Percentiles rank a stretch among this genome's conserved stretches.
Evolutionary conservation across 179 eudicot genomes (phyloP).

Genomic region (Sideroxylon spinosum): DNA sequence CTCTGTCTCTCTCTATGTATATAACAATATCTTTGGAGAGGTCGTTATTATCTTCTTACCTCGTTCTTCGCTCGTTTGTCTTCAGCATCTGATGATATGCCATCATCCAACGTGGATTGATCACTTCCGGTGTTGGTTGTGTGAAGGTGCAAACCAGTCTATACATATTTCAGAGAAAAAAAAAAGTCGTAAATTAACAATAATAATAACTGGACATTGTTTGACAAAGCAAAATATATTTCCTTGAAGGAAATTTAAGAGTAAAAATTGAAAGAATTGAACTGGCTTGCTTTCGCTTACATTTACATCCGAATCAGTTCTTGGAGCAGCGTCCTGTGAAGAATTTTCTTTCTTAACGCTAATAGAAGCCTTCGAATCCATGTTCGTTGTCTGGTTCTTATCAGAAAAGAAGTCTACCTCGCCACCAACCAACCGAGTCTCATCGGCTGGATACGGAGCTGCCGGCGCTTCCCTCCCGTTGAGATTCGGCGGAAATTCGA

Average conservation of each 20-base stretch:
- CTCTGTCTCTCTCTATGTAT: no score
- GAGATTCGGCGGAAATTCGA: conserved; percentile 17
- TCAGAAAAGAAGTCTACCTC: conserved; percentile 55
- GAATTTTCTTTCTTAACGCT: conserved; percentile 35
- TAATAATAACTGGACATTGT: no score
- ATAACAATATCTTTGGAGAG: no score
- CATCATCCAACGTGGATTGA: conserved; percentile 66
- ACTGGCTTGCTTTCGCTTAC: conserved; percentile 29
- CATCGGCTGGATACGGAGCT: background rate
- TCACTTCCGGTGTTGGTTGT: conserved; percentile 68
- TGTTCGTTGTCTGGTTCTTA: conserved; percentile 11
- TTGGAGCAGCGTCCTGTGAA: conserved; percentile 13
- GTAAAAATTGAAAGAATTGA: background rate
- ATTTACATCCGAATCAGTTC: conserved; percentile 31
- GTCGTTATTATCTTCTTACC: conserved; percentile 30
- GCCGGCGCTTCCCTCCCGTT: conserved; percentile 20
- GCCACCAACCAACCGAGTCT: conserved; percentile 18
- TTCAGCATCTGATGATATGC: conserved; percentile 33
- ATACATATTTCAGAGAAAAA: background rate
- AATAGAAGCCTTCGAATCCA: background rate
- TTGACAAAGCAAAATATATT: no score
- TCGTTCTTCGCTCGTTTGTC: conserved; percentile 55
- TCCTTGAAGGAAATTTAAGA: background rate
- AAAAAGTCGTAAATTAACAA: background rate
- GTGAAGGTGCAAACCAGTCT: conserved; percentile 75